Conservation (phyloP, 2,329 filamentous ascomycete species). For the Alternaria conjuncta region DNA sequence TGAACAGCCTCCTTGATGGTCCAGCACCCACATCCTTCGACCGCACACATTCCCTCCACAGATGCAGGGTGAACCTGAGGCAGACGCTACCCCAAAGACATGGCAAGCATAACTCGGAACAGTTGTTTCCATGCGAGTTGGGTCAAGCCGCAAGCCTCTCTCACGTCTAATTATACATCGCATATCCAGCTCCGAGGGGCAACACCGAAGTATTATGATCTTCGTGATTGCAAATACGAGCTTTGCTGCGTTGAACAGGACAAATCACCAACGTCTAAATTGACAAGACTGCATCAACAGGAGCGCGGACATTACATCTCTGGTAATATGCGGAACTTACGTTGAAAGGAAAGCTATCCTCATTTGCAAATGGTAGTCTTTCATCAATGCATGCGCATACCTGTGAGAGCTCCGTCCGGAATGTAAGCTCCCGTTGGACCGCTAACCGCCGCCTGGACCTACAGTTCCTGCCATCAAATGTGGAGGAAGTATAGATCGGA, state of each 20-base stretch:
- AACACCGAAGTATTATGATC: not conserved
- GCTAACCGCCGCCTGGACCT: not conserved
- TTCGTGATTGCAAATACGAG: not conserved
- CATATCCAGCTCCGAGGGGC: not conserved
- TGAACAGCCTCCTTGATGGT: not conserved
- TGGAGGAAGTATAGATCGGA: not conserved
- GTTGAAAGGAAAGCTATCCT: not conserved
- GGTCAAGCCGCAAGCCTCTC: not conserved
- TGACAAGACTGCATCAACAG: not conserved
- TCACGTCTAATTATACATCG: slow-evolving; percentile 9
- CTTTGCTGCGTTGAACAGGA: not conserved
- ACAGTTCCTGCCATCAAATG: slow-evolving; percentile 3
- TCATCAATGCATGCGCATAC: not conserved
- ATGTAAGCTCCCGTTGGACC: not conserved
- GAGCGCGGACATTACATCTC: not conserved
- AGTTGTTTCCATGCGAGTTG: not conserved
- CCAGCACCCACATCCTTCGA: not conserved
- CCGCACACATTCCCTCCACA: not conserved
- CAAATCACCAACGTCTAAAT: not conserved
- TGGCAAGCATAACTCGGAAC: slow-evolving; percentile 1
- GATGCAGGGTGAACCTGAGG: slow-evolving; percentile 10
- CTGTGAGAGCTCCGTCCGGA: not conserved
- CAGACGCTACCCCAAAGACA: not conserved
- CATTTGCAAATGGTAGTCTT: not conserved
- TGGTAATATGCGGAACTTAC: not conserved